These are phyloP conservation scores for Sporobolus alterniflorus DNA, from an alignment of 202 grass and related monocot genomes.

Conservation along the genomic window DNA sequence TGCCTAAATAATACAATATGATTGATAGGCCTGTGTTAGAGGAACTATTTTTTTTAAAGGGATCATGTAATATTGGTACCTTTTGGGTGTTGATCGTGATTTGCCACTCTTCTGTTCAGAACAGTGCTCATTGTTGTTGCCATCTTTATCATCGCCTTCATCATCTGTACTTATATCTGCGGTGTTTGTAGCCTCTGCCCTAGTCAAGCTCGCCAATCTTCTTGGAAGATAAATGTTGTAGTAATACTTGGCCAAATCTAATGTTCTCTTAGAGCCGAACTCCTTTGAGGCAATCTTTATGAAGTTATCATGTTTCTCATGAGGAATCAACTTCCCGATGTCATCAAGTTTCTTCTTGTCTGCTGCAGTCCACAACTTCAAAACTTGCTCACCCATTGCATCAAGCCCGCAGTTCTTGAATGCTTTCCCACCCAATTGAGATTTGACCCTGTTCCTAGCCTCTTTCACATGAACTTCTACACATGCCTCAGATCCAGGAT, in stretches of 20 bases:
- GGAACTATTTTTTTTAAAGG: slow-evolving; percentile 20
- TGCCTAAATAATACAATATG: slow-evolving; percentile 10
- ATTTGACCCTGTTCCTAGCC: slow-evolving; percentile 30
- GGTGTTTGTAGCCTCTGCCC: slow-evolving; percentile 16
- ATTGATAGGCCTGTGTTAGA: neutral
- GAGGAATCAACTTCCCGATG: slow-evolving; percentile 39
- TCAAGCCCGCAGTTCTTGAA: slow-evolving; percentile 45
- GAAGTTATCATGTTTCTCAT: slow-evolving; percentile 31
- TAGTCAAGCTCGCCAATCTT: slow-evolving; percentile 47
- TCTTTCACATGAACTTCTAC: slow-evolving; percentile 31
- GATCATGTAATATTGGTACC: slow-evolving; percentile 24
- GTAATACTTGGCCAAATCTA: slow-evolving; percentile 33
- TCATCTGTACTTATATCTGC: slow-evolving; percentile 17
- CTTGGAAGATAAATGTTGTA: slow-evolving; percentile 61
- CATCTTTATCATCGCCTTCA: slow-evolving; percentile 17
- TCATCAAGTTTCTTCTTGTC: slow-evolving; percentile 41
- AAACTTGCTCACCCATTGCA: slow-evolving; percentile 53
- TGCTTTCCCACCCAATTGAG: slow-evolving; percentile 35
- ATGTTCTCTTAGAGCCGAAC: slow-evolving; percentile 21
- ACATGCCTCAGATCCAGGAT: slow-evolving; percentile 50
- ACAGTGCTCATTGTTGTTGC: neutral
- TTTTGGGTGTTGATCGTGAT: slow-evolving; percentile 15
- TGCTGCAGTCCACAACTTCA: slow-evolving; percentile 38
- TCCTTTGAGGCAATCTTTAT: slow-evolving; percentile 39
- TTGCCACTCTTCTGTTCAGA: slow-evolving; percentile 17